These are phyloP conservation scores for Annulohypoxylon bovei DNA, from an alignment of 495 filamentous ascomycete species.

Conservation along the genomic window DNA sequence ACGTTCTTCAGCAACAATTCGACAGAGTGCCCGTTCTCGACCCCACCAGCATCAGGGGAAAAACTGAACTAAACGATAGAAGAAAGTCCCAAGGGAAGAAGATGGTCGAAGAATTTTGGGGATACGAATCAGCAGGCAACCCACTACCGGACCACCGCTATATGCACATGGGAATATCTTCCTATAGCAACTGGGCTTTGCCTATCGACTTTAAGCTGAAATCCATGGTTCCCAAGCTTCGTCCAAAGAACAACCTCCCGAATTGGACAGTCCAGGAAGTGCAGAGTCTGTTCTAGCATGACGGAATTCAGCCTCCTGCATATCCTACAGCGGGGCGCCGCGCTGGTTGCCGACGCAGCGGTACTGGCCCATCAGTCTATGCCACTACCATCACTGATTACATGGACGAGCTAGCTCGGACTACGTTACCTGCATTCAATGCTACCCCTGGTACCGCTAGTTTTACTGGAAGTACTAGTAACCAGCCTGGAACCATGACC, in stretches of 20 bases:
- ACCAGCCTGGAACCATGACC: too few relatives aligned
- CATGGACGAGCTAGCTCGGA: too few relatives aligned
- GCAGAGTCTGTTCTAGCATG: constrained; percentile 20
- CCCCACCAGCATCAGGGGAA: not conserved
- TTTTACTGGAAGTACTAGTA: too few relatives aligned
- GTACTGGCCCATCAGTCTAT: too few relatives aligned
- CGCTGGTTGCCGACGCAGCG: too few relatives aligned
- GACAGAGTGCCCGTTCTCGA: not conserved
- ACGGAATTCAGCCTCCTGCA: not conserved
- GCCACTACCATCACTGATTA: too few relatives aligned
- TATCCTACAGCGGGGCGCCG: too few relatives aligned
- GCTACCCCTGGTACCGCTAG: too few relatives aligned
- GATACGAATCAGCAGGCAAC: not conserved
- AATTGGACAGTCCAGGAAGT: too few relatives aligned
- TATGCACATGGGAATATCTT: not conserved
- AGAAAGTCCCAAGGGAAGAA: not conserved
- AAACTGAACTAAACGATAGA: not conserved
- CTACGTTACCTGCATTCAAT: too few relatives aligned
- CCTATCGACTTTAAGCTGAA: constrained; percentile 17
- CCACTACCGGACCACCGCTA: not conserved
- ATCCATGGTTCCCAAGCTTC: not conserved
- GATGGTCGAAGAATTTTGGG: constrained; percentile 5
- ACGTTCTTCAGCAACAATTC: not conserved
- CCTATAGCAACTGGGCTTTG: constrained; percentile 5
- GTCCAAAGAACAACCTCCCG: not conserved